These are phyloP conservation scores for Colletotrichum lentis DNA, from an alignment of 2,329 filamentous ascomycete genomes.

Conservation along the genomic window DNA sequence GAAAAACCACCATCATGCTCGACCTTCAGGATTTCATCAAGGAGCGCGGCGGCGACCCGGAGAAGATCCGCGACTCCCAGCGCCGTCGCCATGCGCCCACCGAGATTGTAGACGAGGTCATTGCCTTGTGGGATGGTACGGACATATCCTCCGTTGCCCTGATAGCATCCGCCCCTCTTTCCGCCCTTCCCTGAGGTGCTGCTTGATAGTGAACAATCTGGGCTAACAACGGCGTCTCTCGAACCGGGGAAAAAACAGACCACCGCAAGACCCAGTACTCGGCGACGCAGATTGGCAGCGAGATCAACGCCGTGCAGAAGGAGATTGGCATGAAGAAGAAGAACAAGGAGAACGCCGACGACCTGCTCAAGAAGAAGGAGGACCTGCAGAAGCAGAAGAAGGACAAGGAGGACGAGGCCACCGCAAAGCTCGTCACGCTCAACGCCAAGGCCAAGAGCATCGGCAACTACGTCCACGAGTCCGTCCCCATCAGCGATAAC, in stretches of 20 bases:
- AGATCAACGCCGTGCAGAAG: conserved; percentile 90
- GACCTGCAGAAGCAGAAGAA: conserved; percentile 85
- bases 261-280: conserved; percentile 70
- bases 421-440: conserved; percentile 68
- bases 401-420: conserved; percentile 75
- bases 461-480: conserved; percentile 90
- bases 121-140: conserved; percentile 69
- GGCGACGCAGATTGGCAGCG: conserved; percentile 79
- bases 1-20: conserved; percentile 61
- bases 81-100: conserved; percentile 80
- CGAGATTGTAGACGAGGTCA: conserved; percentile 89
- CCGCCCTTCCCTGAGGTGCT: conserved; percentile 59
- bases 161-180: conserved; percentile 61
- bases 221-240: conserved; percentile 10
- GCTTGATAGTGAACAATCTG: neutral
- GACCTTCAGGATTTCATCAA: conserved; percentile 81
- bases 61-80: conserved; percentile 92
- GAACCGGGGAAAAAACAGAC: conserved; percentile 16
- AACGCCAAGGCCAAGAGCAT: conserved; percentile 83
- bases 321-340: conserved; percentile 93
- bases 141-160: neutral
- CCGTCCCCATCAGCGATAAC: conserved; percentile 82
- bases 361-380: conserved; percentile 80
- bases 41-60: conserved; percentile 89
- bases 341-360: conserved; percentile 87